Evolutionary conservation across 139 green algal genomes (phyloP).

Genomic region (Mesotaenium endlicherianum): DNA sequence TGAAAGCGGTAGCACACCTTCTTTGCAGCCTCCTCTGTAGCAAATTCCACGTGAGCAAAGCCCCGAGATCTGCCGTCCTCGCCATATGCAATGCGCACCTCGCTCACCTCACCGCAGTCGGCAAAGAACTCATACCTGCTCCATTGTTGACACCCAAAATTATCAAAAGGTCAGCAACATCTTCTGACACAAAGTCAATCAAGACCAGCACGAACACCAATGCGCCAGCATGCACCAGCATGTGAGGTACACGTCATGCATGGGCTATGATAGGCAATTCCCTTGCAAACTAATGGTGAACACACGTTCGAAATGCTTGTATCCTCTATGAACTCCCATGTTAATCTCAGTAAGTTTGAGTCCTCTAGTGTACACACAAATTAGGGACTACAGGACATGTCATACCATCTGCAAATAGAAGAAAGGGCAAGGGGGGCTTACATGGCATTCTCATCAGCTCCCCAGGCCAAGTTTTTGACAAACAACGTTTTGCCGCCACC

Average conservation of each 20-base stretch:
- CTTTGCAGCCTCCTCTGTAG: constrained; percentile 51
- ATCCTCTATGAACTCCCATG: no score
- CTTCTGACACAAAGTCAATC: no score
- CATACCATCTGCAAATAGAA: not conserved
- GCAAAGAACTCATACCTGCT: constrained; percentile 59
- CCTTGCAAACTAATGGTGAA: no score
- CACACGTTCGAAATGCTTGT: no score
- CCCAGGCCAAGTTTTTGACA: constrained; percentile 72
- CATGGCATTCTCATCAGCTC: constrained; percentile 60
- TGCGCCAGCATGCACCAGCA: no score
- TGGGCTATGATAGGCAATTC: not conserved
- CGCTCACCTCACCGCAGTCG: constrained; percentile 60
- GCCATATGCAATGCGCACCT: constrained; percentile 64
- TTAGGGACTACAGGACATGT: no score
- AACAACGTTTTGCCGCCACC: constrained; percentile 65
- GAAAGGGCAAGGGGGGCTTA: not conserved
- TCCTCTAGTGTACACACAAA: no score
- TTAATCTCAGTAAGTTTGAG: no score
- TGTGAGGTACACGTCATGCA: not conserved
- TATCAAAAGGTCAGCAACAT: no score
- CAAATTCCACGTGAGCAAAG: constrained; percentile 75
- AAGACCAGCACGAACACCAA: no score
- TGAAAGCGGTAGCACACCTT: constrained; percentile 30
- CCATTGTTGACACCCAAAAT: no score
- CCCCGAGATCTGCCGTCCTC: constrained; percentile 61